Evolutionary conservation across 768 basidiomycete species (phyloP), one percentile per base, ranked within the genome.

Genomic region (Termitomyces sp.): DNA sequence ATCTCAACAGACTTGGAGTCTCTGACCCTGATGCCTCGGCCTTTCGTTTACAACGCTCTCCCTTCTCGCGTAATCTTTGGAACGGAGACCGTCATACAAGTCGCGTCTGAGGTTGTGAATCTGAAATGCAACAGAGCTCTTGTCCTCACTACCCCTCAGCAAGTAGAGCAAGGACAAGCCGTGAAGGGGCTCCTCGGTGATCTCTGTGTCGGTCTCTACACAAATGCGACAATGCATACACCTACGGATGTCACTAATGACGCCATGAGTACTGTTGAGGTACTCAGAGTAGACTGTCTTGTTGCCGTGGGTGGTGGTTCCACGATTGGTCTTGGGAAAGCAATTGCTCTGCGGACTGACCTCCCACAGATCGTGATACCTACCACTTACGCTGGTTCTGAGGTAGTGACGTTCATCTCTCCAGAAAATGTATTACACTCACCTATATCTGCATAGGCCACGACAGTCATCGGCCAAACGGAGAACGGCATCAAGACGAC

Each of bases 141-240:
- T 16, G 60, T 76, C 23, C 60, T 76, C 38, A 70, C 70, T 1
- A 71, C 70, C 4, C 68, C 72, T 15, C 57, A 65, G 23, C 73
- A 70, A 56, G 58, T 61, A 29, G 56, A 53, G 0, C 60, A 68
- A 25, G 73, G 72, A 2, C 60, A 70, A 49, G 49, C 43, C 2
- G 55, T 67, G 36, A 50, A 62, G 32, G 56, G 57, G 5, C 32
- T 57, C 10, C 44, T 65, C 12, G 61, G 62, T 1, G 50, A 56
- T 29, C 48, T 66, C 3, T 57, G 54, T 11, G 73, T 68, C 20
- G 75, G 73, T 1, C 31, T 73, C 23, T 74, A 69, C 63, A 63
- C 66, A 13, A 70, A 72, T 27, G 75, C 75, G 2, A 68, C 69
- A 0, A 74, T 76, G 74, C 75, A 75, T 58, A 76, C 73, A 2